Conservation (phyloP, 768 basidiomycete species). For the Lactarius vividus region DNA sequence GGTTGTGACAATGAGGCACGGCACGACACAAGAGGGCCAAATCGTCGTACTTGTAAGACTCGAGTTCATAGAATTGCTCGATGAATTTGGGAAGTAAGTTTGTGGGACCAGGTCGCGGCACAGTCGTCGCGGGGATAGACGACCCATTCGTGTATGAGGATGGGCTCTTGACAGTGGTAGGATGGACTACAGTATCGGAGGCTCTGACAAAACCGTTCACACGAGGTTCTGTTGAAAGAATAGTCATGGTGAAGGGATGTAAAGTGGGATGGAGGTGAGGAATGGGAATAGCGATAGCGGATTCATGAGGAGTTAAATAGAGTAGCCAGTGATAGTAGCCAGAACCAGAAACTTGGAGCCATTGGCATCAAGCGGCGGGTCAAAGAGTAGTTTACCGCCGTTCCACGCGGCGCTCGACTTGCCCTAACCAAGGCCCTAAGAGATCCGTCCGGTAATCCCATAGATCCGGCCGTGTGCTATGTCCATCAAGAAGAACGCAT, state of each 20-base stretch:
- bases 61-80: conserved; percentile 57
- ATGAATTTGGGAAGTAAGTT: conserved; percentile 56
- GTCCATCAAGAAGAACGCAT: no score
- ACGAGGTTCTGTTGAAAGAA: conserved; percentile 23
- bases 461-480: neutral
- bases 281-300: neutral
- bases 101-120: conserved; percentile 9
- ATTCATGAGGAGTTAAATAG: conserved; percentile 15
- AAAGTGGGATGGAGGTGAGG: neutral
- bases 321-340: no score
- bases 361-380: no score
- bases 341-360: no score
- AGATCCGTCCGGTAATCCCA: neutral
- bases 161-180: conserved; percentile 4
- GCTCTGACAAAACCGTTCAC: conserved; percentile 12
- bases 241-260: conserved; percentile 20
- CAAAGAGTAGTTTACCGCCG: neutral
- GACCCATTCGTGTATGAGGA: neutral
- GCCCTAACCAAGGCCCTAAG: neutral
- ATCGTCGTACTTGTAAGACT: conserved; percentile 54
- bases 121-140: neutral
- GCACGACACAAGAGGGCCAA: neutral
- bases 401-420: neutral
- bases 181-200: neutral
- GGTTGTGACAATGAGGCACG: conserved; percentile 15